Evolutionary conservation across 768 basidiomycete genomes (phyloP).

Genomic region (Russula foetens): DNA sequence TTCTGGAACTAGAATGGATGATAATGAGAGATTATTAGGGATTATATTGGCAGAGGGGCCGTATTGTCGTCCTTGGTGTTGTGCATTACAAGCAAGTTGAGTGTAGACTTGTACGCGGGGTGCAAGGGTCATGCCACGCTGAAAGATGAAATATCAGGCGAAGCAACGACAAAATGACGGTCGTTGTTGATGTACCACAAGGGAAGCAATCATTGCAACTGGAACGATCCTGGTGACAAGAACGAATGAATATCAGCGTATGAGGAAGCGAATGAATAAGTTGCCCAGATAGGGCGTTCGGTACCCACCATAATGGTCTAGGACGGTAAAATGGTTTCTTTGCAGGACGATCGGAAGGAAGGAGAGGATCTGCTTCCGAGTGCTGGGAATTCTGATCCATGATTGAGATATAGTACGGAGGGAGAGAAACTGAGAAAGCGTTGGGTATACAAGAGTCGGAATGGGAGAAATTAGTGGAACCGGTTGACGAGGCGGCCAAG

Average conservation of each 20-base stretch:
- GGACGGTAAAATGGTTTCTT: conserved; percentile 45
- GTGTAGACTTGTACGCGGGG: conserved; percentile 77
- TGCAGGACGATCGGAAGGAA: conserved; percentile 10
- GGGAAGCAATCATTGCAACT: conserved; percentile 53
- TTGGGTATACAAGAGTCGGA: not conserved
- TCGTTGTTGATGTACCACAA: conserved; percentile 44
- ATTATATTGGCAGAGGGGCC: conserved; percentile 21
- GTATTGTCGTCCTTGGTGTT: conserved; percentile 39
- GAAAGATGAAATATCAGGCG: conserved; percentile 9
- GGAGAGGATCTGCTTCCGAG: conserved; percentile 16
- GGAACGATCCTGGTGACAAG: conserved; percentile 54
- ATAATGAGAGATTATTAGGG: conserved; percentile 3
- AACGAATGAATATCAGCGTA: not conserved
- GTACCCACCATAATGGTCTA: conserved; percentile 37
- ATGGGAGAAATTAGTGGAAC: not conserved
- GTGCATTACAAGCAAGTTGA: conserved; percentile 58
- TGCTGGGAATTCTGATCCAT: not conserved
- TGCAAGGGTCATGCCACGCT: conserved; percentile 77
- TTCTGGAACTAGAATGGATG: not conserved
- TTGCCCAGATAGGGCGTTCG: not conserved
- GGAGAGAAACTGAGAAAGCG: not conserved
- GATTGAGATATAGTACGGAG: conserved; percentile 2
- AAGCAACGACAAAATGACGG: not conserved
- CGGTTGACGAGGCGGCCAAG: not conserved
- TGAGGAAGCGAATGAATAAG: not conserved